Evolutionary conservation across 2,329 filamentous ascomycete species (phyloP), one percentile per base, ranked within the genome.

Genomic region (Mycocentrospora acerina): DNA sequence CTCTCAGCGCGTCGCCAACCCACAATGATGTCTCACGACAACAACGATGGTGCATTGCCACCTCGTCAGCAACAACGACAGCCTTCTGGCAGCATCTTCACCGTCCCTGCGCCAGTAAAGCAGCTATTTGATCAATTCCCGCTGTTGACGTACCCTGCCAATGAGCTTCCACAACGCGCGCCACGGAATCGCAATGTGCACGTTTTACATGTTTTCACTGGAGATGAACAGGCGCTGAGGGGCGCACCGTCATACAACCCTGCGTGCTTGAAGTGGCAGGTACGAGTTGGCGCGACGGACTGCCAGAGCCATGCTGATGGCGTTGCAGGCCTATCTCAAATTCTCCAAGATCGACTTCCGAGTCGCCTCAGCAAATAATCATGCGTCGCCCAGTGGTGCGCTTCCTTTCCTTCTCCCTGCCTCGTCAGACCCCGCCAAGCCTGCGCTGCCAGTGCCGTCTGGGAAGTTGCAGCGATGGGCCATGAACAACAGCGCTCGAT

Each of bases 261-360:
- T 9, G 82, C 83, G 42, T 98, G 93, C 73, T 75, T 97, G 60
- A 95, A 91, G 74, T 97, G 90, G 90, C 93, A 97, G 86, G 89
- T 91, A 57, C 53, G 81, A 15, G 13, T 17, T n/a, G 28, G 12
- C 12, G 13, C 34, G 18, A 16, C 32, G 30, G 13, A 8, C 14
- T 31, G 11, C 12, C 11, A 16, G 13, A 30, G 18, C 22, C 32
- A 17, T 40, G 36, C 44, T 48, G 27, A 53, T 29, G 37, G 13
- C 35, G 26, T 42, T 36, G n/a, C 45, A 95, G 89, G 83, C 90
- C 19, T 93, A 89, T 67, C 77, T 98, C 46, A 87, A 81, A 56
- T 88, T 96, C 56, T 78, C 82, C 34, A 78, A 78, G 27, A 74
- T 95, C 42, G 69, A 81, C 4, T 85, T 90, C 64, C 73, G 74